Evolutionary conservation across 2,329 filamentous ascomycete species (phyloP), one percentile per base, ranked within the genome.

Genomic region (Talaromyces funiculosus): DNA sequence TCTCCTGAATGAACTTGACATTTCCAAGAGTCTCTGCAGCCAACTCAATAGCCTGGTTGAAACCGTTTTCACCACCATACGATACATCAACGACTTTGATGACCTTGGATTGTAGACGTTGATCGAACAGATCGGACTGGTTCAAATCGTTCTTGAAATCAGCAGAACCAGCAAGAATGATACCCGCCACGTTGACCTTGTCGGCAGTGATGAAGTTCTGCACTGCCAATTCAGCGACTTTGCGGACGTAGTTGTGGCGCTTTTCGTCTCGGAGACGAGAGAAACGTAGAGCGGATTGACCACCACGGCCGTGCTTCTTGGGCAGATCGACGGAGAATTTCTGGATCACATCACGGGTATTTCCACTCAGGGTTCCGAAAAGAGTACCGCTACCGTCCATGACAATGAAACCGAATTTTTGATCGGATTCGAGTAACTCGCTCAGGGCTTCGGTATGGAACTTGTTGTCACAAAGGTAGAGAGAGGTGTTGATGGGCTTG

Each of bases 121-220:
- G 84, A 76, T 99, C 94, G 77, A 99, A 99, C 83, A 99, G 84
- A 77, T 99, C 94, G 63, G 94, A 97, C 71, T 90, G 90, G 79
- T 97, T 97, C 58, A 99, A 83, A 73, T 99, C 94, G 79, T 96
- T 97, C 83, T 99, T 99, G 88, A 99, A 99, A 78, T 99, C 94
- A 73, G 94, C 94, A 35, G 92, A 96, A 82, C 94, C 94, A 65
- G 94, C 94, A 65, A 99, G 84, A 73, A 99, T 95, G 64, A 99
- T 80, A 71, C 94, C 95, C 62, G 90, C 92, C 53, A 97, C 93
- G 76, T 99, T 99, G 79, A 96, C 90, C 82, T 97, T 99, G 83
- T 99, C 94, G 75, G 88, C 89, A 71, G 92, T 96, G 77, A 99
- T 97, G 78, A 96, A 99, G 79, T 97, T 97, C 78, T 99, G 95